Evolutionary conservation across 768 basidiomycete species (phyloP).

Genomic region (Pleurotus tuoliensis): DNA sequence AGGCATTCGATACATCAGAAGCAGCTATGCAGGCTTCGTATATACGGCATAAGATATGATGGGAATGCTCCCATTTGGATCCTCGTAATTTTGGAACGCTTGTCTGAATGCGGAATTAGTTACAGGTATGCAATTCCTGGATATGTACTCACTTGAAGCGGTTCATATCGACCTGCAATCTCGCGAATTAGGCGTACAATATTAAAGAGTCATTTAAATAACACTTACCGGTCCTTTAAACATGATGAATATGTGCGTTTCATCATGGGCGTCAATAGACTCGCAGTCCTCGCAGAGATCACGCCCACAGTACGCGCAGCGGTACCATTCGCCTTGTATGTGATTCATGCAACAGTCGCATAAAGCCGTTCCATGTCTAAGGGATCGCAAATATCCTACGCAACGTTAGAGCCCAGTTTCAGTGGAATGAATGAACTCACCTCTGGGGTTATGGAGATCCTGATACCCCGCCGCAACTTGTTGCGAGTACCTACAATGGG

Average conservation of each 20-base stretch:
- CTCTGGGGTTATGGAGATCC: slow-evolving; percentile 48
- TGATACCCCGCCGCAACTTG: slow-evolving; percentile 46
- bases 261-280: slow-evolving; percentile 74
- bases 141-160: slow-evolving; percentile 51
- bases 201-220: neutral
- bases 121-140: slow-evolving; percentile 3
- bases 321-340: slow-evolving; percentile 87
- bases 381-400: slow-evolving; percentile 57
- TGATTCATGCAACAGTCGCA: slow-evolving; percentile 85
- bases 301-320: slow-evolving; percentile 82
- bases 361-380: slow-evolving; percentile 64
- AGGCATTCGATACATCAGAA: neutral
- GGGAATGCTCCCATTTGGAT: slow-evolving; percentile 47
- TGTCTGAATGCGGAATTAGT: slow-evolving; percentile 29
- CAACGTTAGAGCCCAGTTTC: neutral
- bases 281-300: slow-evolving; percentile 90
- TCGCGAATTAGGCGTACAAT: slow-evolving; percentile 8
- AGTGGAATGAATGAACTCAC: slow-evolving; percentile 28
- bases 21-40: slow-evolving; percentile 20
- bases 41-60: slow-evolving; percentile 65
- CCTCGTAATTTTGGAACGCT: slow-evolving; percentile 52
- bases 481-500: slow-evolving; percentile 48
- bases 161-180: slow-evolving; percentile 66
- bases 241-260: slow-evolving; percentile 79
- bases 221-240: slow-evolving; percentile 75